Base-by-base conservation (phyloP, 2,329 filamentous ascomycete species). In the Dactylellina leptospora region DNA sequence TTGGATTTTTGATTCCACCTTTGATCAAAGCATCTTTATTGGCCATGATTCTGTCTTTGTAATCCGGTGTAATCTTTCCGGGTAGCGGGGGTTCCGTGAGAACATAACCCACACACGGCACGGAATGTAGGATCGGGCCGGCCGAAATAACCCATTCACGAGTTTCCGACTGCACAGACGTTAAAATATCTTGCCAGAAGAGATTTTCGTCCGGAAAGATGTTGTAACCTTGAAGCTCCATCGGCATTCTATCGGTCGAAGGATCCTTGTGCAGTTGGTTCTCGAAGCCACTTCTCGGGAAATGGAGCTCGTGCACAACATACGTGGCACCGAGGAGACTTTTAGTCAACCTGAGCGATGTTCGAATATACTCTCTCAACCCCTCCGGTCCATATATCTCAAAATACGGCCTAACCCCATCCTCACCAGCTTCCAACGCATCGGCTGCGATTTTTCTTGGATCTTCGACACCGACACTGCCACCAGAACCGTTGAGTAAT, bases 301-400 rank as follows among this genome's bases (percentile, higher is more conserved):
- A 51, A 45, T 74, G 74, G 13, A 76, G 50, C 25, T 76, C 75
- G 30, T 76, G 74, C 8, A 76, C 74, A 9, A 73, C 66, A 56
- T 75, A 76, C 28, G 59, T 64, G 16, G 36, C 62, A 6, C 60
- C 71, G 3, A 76, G 69, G n/a, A 60, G 28, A 30, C 66, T 75
- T 33, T 72, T 74, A 18, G 74, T 76, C 16, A 75, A 28, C 11
- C 55, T 30, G 8, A 76, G 45, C 1, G 64, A 73, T n/a, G 56
- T 51, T 9, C 74, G 61, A 8, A 76, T 48, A 47, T 75, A 76
- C 48, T 74, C 73, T 9, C 75, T 72, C 28, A 76, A 22, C n/a
- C 75, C 75, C 33, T 69, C 61, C 4, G 75, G 75, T 3, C 75
- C 75, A 44, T 70, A 76, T 18, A 76, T 45, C 48, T 76, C 75